phyloP scores from a whole-genome alignment of 1,284 basidiomycete genomes.

The Amylostereum areolatum region DNA sequence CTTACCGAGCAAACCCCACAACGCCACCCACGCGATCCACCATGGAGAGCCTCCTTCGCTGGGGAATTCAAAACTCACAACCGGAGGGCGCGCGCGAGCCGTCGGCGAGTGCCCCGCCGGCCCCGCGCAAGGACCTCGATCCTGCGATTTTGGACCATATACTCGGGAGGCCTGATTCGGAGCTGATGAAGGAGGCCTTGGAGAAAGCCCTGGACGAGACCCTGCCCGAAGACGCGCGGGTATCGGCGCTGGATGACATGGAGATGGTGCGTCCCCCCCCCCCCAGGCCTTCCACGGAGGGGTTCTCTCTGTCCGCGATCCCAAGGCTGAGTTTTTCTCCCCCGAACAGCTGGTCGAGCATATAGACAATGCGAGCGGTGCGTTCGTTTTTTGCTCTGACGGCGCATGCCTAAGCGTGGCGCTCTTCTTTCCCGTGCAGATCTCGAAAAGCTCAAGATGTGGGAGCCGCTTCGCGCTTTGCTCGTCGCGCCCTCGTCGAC shows the following conservation, averaged over 20 bases:
- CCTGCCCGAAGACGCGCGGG: slow-evolving; percentile 58
- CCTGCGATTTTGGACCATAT: slow-evolving; percentile 82
- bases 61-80: slow-evolving; percentile 66
- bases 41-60: slow-evolving; percentile 73
- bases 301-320: not conserved
- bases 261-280: slow-evolving; percentile 70
- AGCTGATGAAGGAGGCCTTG: slow-evolving; percentile 85
- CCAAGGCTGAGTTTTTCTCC: not conserved
- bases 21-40: not conserved
- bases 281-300: not conserved
- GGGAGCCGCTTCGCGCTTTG: slow-evolving; percentile 75
- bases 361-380: slow-evolving; percentile 95
- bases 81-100: slow-evolving; percentile 22
- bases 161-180: slow-evolving; percentile 80
- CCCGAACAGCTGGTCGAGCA: slow-evolving; percentile 76
- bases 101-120: slow-evolving; percentile 13
- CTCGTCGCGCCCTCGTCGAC: slow-evolving; percentile 51
- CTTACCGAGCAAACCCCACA: too few species aligned
- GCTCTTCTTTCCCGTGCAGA: slow-evolving; percentile 38
- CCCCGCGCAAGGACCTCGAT: slow-evolving; percentile 50
- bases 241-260: slow-evolving; percentile 86
- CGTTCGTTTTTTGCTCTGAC: slow-evolving; percentile 13
- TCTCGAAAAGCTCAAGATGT: slow-evolving; percentile 79
- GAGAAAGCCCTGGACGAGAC: slow-evolving; percentile 62
- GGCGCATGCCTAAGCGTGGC: too few species aligned